phyloP scores from a whole-genome alignment of 441 rosid species.

The Pelargonium citronellum region DNA sequence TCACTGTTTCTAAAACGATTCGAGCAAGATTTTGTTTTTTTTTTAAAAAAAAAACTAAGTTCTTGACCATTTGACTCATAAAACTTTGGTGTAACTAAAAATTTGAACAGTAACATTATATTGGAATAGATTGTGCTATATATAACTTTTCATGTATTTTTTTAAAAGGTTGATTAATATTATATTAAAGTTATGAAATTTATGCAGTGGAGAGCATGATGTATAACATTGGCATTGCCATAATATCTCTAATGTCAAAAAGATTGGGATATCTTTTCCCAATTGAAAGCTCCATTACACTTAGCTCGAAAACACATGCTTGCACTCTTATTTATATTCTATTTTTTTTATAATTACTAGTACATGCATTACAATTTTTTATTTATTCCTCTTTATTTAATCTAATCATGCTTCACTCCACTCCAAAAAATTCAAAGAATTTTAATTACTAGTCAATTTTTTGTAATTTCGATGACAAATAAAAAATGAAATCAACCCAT shows the following conservation, averaged over 20 bases:
- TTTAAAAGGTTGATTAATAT: neutral
- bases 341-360: neutral
- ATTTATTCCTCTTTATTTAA: neutral
- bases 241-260: neutral
- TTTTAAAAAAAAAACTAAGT: too few species aligned
- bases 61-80: too few species aligned
- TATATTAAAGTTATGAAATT: neutral
- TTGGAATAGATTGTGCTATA: too few species aligned
- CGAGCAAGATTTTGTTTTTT: too few species aligned
- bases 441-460: neutral
- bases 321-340: neutral
- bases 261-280: neutral
- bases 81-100: too few species aligned
- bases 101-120: too few species aligned
- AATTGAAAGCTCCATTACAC: neutral
- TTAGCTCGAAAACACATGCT: slow-evolving; percentile 2
- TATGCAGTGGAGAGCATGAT: slow-evolving; percentile 6
- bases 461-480: neutral
- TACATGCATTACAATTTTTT: neutral
- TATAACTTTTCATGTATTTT: too few species aligned
- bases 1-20: too few species aligned
- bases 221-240: neutral
- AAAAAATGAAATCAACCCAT: neutral
- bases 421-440: neutral
- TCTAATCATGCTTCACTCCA: neutral